Base-by-base conservation (phyloP, 306 rosid species). In the Fagus crenata region DNA sequence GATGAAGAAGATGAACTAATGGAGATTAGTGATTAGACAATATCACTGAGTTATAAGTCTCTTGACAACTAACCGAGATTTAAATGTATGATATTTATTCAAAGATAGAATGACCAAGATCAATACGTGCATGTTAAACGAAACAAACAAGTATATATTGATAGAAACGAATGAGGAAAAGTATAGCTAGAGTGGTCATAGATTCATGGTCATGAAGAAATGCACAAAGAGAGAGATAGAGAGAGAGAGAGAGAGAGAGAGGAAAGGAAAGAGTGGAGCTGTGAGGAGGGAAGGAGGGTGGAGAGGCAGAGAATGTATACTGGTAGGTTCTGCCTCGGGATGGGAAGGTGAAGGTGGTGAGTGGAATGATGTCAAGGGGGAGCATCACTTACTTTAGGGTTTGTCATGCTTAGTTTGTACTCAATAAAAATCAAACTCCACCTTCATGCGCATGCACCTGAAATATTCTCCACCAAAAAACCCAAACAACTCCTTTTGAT, bases 361-460 rank as follows among this genome's bases (percentile, higher is more conserved):
- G 97, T 87, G 97, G 89, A 95, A 92, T 95, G 98, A 95, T 95
- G 90, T 85, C 85, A 84, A 92, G 81, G 75, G 97, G 93, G 88
- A 92, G 88, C 90, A 87, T 82, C 85, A 77, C 91, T 88, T 82
- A 87, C 97, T 92, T 94, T 94, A 94, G 98, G 95, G 91, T 88
- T 92, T 88, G 65, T 80, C 96, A 92, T 94, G 97, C 97, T 90
- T 92, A 84, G 87, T 88, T 90, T 94, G 76, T 80, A 94, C 98
- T 94, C 97, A 94, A 86, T 80, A 82, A 77, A 22, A 82, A 81
- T 85, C 87, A 84, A 84, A 67, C 80, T 67, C 76, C 77, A 84
- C 77, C 73, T 81, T 82, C 81, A 77, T 75, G 84, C 92, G 97
- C 98, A 89, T 93, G 98, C 98, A 89, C 87, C 93, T 86, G 87